Percentiles rank a stretch among this genome's conserved stretches.
These are phyloP conservation scores for Pyrenophora teres DNA, from an alignment of 2,329 filamentous ascomycete species.

Conservation along the genomic window DNA sequence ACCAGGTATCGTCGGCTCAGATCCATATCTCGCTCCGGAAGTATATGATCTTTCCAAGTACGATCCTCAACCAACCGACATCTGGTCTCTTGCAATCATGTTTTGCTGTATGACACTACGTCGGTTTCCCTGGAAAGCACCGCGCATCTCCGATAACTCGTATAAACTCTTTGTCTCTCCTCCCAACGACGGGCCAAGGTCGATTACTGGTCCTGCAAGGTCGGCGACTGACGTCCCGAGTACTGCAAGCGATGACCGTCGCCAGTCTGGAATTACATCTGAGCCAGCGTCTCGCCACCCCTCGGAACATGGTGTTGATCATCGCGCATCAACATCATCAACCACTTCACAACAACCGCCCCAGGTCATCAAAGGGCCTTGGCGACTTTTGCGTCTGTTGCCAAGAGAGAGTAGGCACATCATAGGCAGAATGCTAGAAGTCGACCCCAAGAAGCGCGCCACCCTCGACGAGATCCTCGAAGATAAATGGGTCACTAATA, in stretches of 20 bases:
- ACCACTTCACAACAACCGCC: conserved; percentile 53
- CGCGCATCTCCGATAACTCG: conserved; percentile 87
- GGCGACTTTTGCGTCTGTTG: conserved; percentile 83
- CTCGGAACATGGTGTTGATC: conserved; percentile 25
- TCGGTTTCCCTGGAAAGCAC: conserved; percentile 96
- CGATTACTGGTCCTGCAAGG: conserved; percentile 40
- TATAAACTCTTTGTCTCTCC: conserved; percentile 90
- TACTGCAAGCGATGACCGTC: conserved; percentile 37
- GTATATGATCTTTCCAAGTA: conserved; percentile 94
- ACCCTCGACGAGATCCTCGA: conserved; percentile 83
- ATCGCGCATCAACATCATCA: conserved; percentile 24
- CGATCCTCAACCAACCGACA: conserved; percentile 89
- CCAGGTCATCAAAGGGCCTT: conserved; percentile 82
- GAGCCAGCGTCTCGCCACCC: conserved; percentile 50
- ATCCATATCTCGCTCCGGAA: conserved; percentile 95
- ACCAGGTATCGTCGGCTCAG: conserved; percentile 77
- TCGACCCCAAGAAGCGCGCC: conserved; percentile 81
- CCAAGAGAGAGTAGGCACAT: conserved; percentile 90
- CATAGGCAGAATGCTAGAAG: conserved; percentile 87
- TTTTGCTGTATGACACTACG: conserved; percentile 98
- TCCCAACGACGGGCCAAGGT: conserved; percentile 61
- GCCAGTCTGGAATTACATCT: conserved; percentile 37
- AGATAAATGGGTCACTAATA: conserved; percentile 88
- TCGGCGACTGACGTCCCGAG: conserved; percentile 46
- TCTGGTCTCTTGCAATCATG: conserved; percentile 98